These are phyloP conservation scores for Trichoderma virens DNA, from an alignment of 495 filamentous ascomycete species.

Conservation along the genomic window DNA sequence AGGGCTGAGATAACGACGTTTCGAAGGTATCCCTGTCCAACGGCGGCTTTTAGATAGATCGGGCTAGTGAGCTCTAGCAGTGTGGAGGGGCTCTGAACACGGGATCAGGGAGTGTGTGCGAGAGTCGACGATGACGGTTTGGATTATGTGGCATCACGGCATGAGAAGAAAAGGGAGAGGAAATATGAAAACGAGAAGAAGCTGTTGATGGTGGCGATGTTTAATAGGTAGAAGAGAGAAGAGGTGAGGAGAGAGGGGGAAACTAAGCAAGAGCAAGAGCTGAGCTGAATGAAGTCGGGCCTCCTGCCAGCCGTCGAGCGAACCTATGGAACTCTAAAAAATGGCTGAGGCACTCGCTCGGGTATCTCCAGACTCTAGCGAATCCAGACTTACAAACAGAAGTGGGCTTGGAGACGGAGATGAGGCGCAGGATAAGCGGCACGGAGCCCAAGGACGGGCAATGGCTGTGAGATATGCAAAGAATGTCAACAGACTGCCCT, in stretches of 20 bases:
- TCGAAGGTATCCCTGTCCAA: not conserved
- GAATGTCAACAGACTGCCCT: not conserved
- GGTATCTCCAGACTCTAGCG: too few relatives aligned
- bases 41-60: not conserved
- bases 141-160: not conserved
- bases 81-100: slow-evolving; percentile 4
- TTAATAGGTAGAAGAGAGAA: too few relatives aligned
- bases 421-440: too few relatives aligned
- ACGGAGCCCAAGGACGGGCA: too few relatives aligned
- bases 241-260: too few relatives aligned
- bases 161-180: not conserved
- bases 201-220: not conserved
- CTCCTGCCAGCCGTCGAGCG: too few relatives aligned
- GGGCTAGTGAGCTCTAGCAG: slow-evolving; percentile 4
- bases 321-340: too few relatives aligned
- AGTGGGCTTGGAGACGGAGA: too few relatives aligned
- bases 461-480: not conserved
- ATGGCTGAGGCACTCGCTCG: too few relatives aligned
- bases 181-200: not conserved
- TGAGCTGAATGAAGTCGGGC: too few relatives aligned
- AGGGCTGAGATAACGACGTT: slow-evolving; percentile 4
- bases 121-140: not conserved
- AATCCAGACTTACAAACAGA: too few relatives aligned
- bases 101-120: slow-evolving; percentile 1
- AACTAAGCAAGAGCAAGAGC: too few relatives aligned